These are phyloP conservation scores for Tubosaeta sp. DNA, from an alignment of 768 basidiomycete species.

Conservation along the genomic window DNA sequence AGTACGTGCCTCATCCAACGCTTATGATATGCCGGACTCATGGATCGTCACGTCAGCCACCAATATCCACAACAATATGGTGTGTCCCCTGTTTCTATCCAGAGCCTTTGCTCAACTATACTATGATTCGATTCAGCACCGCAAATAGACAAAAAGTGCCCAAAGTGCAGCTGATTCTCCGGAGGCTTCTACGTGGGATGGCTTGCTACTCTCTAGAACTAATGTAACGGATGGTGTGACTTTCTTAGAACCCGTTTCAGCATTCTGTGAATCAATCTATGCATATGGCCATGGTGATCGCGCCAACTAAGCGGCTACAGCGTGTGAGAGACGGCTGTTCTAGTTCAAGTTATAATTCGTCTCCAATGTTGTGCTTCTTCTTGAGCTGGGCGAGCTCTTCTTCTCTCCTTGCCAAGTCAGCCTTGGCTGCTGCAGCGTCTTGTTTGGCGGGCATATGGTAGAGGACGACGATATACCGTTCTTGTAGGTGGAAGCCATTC, in stretches of 20 bases:
- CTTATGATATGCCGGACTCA: slow-evolving; percentile 9
- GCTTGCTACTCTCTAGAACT: slow-evolving; percentile 4
- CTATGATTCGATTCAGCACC: slow-evolving; percentile 39
- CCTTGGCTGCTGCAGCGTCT: slow-evolving; percentile 89
- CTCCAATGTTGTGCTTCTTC: slow-evolving; percentile 80
- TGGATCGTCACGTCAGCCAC: slow-evolving; percentile 33
- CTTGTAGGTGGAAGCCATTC: slow-evolving; percentile 97
- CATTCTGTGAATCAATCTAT: slow-evolving; percentile 7
- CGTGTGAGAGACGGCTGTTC: slow-evolving; percentile 6
- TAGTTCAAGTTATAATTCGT: slow-evolving; percentile 42
- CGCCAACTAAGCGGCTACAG: slow-evolving; percentile 2
- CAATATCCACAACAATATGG: slow-evolving; percentile 67
- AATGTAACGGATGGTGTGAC: slow-evolving; percentile 9
- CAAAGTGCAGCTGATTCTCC: slow-evolving; percentile 29
- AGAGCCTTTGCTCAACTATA: not conserved
- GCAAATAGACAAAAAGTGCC: slow-evolving; percentile 57
- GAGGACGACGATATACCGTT: slow-evolving; percentile 96
- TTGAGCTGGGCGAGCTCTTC: slow-evolving; percentile 86
- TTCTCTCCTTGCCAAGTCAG: slow-evolving; percentile 87
- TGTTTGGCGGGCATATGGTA: slow-evolving; percentile 99
- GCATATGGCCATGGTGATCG: slow-evolving; percentile 5
- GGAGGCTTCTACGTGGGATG: not conserved
- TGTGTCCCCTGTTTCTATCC: slow-evolving; percentile 23
- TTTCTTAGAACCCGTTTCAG: slow-evolving; percentile 2
- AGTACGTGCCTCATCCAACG: slow-evolving; percentile 39